Base-by-base conservation (phyloP, 495 filamentous ascomycete species). In the Talaromyces ruber region DNA sequence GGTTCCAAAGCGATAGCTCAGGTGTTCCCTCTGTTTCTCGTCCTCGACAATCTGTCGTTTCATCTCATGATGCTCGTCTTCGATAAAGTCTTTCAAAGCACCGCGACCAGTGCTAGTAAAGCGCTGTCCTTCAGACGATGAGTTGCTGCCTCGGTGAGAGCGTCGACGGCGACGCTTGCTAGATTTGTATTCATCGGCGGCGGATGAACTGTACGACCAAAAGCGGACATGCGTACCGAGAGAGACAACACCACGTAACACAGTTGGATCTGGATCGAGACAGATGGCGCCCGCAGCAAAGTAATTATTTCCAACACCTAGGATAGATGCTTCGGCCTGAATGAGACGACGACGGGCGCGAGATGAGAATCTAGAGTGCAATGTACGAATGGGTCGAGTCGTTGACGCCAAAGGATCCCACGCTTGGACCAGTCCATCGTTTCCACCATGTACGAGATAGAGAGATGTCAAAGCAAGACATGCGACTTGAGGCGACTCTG, bases 361-460 rank as follows among this genome's bases (percentile, higher is more conserved):
- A 21, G 87, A 85, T 1, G 89, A 89, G 67, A 96, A 94, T 9
- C 90, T 87, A 0, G 92, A 93, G 63, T 96, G 94, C 58, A 98
- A 81, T 4, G 92, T 97, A 22, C 92, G 86, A 63, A 98, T 83
- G 0, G 93, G 92, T 25, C 86, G 82, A 9, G 82, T 76, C 6
- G 82, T 88, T 0, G 94, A 98, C 2, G 88, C 91, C 25, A 98
- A 75, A 22, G 90, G 92, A 78, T 98, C 94, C 95, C 95, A 98
- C 6, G 91, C 90, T 69, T 98, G 94, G 7, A 98, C 93, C 7
- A 98, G 83, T 9, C 94, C 93, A 71, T 98, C 94, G 65, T 90
- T 96, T 50, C 94, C 94, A 28, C 94, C 94, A 71, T 96, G 91
- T 1, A 97, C 88, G 26, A 98, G 73, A 67, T 93, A 92, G 7